Base-by-base conservation (phyloP, 331 rosid species). In the Phaseolus coccineus region DNA sequence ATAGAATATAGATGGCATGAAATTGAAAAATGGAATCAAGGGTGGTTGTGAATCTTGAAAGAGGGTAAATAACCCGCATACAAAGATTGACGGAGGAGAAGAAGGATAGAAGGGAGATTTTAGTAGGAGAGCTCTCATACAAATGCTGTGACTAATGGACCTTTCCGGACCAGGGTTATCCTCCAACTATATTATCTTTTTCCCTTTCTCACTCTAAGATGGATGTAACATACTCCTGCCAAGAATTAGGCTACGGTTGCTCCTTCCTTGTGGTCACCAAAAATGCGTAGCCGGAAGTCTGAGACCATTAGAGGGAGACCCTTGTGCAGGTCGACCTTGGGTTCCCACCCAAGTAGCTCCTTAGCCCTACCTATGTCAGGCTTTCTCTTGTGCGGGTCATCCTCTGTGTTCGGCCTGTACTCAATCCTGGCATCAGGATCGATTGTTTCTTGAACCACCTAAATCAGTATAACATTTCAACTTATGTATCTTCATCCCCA, bases 391-490 rank as follows among this genome's bases (percentile, higher is more conserved):
- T 91, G 97, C 2, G 96, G 97, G 84, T 91, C 96, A 77, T 93
- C 97, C 80, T 91, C 94, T 76, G 96, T 93, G 88, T 93, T 93
- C 31, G 93, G 90, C 78, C 83, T 93, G 89, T 88, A 88, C 84
- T 85, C 97, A 59, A 88, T 93, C 82, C 80, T 91, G 1, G 96
- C 97, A 8, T 91, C 97, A 42, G 91, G 94, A 83, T 91, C 94
- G 4, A 93, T 93, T 55, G 97, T 91, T 82, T 91, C 97, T 82
- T 89, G 97, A 85, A 93, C 97, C 79, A 93, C 96, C 97, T 93
- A 88, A 85, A 84, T 8, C 50, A 79, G 0, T 31, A 71, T 64
- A 28, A 46, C 42, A 62, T 61, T 51, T 76, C 46, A 59, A 57
- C 62, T 35, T 14, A 81, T 52, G 42, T 46, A 42, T 33, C 58